A percentile compares a stretch with the other conserved stretches of the same genome.
Evolutionary conservation across 139 green algal species (phyloP).

Genomic region (Penium margaritaceum): DNA sequence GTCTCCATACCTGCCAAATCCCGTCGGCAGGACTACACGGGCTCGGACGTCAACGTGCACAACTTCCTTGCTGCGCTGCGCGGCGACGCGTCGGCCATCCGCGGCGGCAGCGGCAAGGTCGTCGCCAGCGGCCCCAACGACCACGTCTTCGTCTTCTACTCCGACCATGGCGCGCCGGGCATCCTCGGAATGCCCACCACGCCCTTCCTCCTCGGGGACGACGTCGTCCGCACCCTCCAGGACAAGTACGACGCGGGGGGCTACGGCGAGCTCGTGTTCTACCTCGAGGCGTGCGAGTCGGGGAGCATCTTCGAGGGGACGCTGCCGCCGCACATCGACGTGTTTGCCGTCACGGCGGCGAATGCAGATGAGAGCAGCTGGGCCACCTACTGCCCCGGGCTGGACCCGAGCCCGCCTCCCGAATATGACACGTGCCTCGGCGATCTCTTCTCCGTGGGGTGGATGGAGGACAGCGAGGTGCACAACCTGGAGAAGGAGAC

Average conservation of each 20-base stretch:
- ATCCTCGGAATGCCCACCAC: constrained; percentile 80
- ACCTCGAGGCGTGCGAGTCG: constrained; percentile 86
- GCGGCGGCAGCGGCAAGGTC: constrained; percentile 48
- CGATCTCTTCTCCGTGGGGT: constrained; percentile 86
- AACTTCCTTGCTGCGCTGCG: constrained; percentile 77
- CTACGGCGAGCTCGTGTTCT: constrained; percentile 76
- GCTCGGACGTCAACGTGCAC: constrained; percentile 64
- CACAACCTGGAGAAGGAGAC: constrained; percentile 68
- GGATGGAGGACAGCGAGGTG: constrained; percentile 82
- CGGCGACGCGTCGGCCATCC: constrained; percentile 56
- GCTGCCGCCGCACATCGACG: constrained; percentile 43
- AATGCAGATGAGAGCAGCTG: constrained; percentile 80
- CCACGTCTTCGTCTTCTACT: constrained; percentile 70
- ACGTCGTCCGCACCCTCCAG: constrained; percentile 65
- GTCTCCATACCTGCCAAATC: too few species aligned
- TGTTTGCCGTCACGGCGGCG: constrained; percentile 77
- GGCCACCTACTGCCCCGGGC: constrained; percentile 80
- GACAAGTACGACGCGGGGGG: constrained; percentile 42
- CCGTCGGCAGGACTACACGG: constrained; percentile 83
- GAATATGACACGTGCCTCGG: constrained; percentile 82
- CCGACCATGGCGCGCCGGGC: constrained; percentile 69
- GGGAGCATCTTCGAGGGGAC: constrained; percentile 82
- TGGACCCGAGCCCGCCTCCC: constrained; percentile 35
- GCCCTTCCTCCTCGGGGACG: constrained; percentile 78
- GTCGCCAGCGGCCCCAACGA: constrained; percentile 63